phyloP scores from a whole-genome alignment of 108 stramenopile genomes.

The Heterococcus sp. region DNA sequence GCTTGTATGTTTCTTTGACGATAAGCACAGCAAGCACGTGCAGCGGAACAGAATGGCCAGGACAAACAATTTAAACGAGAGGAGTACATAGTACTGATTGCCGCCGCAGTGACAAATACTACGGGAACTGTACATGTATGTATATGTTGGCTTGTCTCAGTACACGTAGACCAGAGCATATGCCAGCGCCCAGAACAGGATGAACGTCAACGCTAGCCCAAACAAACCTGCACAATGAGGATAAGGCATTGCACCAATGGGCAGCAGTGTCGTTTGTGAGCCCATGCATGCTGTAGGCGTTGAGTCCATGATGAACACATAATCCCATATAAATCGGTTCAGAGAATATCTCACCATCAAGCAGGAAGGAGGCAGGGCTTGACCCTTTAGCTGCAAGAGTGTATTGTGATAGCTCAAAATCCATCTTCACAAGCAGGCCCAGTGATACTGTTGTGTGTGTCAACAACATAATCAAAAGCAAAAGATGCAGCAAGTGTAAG shows the following conservation, averaged over 20 bases:
- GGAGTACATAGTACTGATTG: too few relatives aligned
- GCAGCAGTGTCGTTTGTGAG: not conserved
- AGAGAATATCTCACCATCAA: not conserved
- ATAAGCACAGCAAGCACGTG: too few relatives aligned
- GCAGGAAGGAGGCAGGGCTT: not conserved
- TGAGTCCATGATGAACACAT: not conserved
- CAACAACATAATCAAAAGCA: too few relatives aligned
- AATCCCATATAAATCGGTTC: not conserved
- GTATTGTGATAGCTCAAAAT: slow-evolving; percentile 14
- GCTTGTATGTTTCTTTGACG: too few relatives aligned
- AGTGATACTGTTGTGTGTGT: slow-evolving; percentile 2
- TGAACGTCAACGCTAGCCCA: slow-evolving; percentile 26
- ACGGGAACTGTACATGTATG: too few relatives aligned
- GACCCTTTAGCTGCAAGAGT: not conserved
- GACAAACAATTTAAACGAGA: too few relatives aligned
- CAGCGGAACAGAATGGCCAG: too few relatives aligned
- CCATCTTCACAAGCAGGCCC: slow-evolving; percentile 21
- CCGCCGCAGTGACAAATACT: too few relatives aligned
- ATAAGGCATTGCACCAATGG: not conserved
- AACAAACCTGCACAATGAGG: not conserved
- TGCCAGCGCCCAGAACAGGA: slow-evolving; percentile 35
- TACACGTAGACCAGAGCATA: slow-evolving; percentile 29
- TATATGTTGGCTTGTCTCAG: too few relatives aligned
- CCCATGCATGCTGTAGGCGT: not conserved
- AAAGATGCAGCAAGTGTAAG: too few relatives aligned